Evolutionary conservation across 108 stramenopile species (phyloP).

Genomic region (Phaeodactylum tricornutum): DNA sequence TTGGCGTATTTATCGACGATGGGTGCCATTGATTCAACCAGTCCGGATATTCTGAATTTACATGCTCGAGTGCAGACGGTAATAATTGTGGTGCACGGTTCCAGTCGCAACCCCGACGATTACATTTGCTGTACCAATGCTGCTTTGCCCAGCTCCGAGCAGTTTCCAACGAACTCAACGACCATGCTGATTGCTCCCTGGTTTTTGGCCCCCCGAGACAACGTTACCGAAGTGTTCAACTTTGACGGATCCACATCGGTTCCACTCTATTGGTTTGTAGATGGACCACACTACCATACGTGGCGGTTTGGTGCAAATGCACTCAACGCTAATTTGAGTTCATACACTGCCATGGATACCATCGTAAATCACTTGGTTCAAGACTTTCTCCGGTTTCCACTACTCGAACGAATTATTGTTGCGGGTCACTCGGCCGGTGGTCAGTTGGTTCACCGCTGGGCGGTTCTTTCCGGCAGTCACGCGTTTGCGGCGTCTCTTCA

Average conservation of each 20-base stretch:
- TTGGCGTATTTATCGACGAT: conserved; percentile 46
- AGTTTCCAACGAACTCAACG: conserved; percentile 8
- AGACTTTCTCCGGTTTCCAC: conserved; percentile 35
- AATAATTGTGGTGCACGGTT: conserved; percentile 67
- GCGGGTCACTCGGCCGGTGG: conserved; percentile 82
- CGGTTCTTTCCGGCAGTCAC: conserved; percentile 45
- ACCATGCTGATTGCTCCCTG: conserved; percentile 53
- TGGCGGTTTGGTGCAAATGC: conserved; percentile 80
- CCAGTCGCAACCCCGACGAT: conserved; percentile 49
- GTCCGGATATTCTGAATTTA: not conserved
- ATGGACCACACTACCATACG: conserved; percentile 22
- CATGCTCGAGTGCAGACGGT: conserved; percentile 11
- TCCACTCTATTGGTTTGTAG: conserved; percentile 49
- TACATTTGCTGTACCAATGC: conserved; percentile 56
- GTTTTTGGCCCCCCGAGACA: conserved; percentile 48
- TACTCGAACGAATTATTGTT: conserved; percentile 39
- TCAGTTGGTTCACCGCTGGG: conserved; percentile 76
- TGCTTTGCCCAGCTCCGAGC: conserved; percentile 15
- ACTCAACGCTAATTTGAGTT: conserved; percentile 42
- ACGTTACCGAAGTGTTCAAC: conserved; percentile 1
- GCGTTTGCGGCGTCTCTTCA: no score
- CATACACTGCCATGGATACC: conserved; percentile 56
- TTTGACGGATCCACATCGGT: not conserved
- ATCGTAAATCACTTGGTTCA: no score
- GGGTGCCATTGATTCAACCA: conserved; percentile 6